Evolutionary conservation across 2,329 filamentous ascomycete genomes (phyloP).

Genomic region (Conoideocrella luteorostrata): DNA sequence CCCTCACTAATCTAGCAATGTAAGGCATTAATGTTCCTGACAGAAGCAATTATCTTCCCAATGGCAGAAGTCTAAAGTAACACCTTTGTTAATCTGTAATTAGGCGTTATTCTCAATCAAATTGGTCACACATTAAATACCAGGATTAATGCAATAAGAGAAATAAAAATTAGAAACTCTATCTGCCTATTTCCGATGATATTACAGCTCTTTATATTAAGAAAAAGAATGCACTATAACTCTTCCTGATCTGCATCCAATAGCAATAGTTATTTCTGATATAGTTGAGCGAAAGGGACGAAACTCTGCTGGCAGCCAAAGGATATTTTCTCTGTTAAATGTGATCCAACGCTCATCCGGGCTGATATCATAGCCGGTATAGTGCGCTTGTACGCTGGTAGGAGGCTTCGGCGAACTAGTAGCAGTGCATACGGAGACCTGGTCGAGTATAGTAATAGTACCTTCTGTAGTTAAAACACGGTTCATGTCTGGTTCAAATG

Average conservation of each 20-base stretch:
- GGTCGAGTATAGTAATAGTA: no score
- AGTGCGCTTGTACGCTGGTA: background rate
- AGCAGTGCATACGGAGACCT: no score
- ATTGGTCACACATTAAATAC: background rate
- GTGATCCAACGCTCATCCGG: background rate
- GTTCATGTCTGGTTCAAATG: no score
- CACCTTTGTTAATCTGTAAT: background rate
- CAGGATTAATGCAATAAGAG: background rate
- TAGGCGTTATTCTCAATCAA: background rate
- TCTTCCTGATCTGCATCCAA: conserved; percentile 3
- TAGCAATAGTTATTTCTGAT: conserved; percentile 4
- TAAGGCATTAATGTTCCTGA: no score
- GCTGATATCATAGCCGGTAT: background rate
- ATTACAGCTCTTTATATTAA: conserved; percentile 1
- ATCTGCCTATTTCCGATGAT: background rate
- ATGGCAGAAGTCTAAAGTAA: background rate
- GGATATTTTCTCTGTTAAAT: conserved; percentile 1
- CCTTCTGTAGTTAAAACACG: no score
- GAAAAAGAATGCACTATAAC: no score
- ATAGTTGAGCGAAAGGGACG: background rate
- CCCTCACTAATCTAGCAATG: no score
- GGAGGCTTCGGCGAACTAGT: background rate
- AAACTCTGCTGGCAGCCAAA: conserved; percentile 6
- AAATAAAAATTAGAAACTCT: background rate
- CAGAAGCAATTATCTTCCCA: no score